These are phyloP conservation scores for Albophoma yamanashiensis DNA, from an alignment of 2,329 filamentous ascomycete genomes.

Conservation along the genomic window DNA sequence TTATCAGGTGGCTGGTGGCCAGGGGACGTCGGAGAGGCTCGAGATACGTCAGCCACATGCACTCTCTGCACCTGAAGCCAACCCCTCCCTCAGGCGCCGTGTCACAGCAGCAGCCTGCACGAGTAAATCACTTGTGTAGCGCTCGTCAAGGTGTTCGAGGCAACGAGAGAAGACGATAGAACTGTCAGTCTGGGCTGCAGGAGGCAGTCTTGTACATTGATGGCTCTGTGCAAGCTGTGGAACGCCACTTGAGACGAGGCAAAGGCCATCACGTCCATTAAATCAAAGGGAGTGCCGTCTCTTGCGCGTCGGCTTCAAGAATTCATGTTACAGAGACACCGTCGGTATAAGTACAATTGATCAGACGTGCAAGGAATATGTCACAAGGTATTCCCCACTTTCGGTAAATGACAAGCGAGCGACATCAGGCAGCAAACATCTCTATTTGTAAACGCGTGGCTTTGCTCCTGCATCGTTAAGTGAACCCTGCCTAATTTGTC, in stretches of 20 bases:
- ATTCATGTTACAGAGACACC: too few species aligned
- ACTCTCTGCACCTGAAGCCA: not conserved
- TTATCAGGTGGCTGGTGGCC: not conserved
- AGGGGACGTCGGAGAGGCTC: not conserved
- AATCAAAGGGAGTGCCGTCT: too few species aligned
- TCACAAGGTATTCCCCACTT: too few species aligned
- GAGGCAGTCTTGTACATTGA: not conserved
- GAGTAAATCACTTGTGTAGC: not conserved
- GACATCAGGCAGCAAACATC: too few species aligned
- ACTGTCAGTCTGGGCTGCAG: not conserved
- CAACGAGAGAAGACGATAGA: not conserved
- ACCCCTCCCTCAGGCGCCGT: not conserved
- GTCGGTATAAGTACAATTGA: too few species aligned
- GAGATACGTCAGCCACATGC: not conserved
- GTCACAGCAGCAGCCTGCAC: not conserved
- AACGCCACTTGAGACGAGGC: too few species aligned
- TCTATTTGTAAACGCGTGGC: too few species aligned
- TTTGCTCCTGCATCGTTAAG: too few species aligned
- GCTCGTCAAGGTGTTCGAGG: not conserved
- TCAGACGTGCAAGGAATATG: too few species aligned
- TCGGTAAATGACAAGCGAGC: too few species aligned
- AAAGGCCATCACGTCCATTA: not conserved
- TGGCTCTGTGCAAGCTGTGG: not conserved
- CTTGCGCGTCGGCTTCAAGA: too few species aligned
- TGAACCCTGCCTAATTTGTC: too few species aligned